Evolutionary conservation across 257 asterid genomes (phyloP).

Genomic region (Nicotiana obtusifolia): DNA sequence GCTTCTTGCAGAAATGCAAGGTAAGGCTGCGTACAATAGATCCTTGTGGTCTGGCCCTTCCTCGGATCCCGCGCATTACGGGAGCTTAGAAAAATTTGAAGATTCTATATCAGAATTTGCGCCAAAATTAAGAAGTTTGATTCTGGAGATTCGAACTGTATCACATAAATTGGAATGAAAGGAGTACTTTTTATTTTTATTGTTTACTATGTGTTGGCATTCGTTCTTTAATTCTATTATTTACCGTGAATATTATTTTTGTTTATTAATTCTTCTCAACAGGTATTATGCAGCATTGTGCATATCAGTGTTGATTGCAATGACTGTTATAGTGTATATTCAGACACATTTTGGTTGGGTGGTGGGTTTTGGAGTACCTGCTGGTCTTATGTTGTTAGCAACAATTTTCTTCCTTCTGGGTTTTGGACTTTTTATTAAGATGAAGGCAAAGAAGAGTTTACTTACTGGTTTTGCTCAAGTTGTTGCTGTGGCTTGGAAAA

Average conservation of each 20-base stretch:
- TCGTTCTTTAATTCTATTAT: not conserved
- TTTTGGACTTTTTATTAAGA: slow-evolving; percentile 36
- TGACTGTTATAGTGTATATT: slow-evolving; percentile 49
- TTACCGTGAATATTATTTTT: not conserved
- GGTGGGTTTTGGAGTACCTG: slow-evolving; percentile 62
- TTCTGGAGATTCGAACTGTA: no score
- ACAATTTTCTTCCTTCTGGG: slow-evolving; percentile 43
- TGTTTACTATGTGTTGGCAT: not conserved
- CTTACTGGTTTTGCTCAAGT: slow-evolving; percentile 49
- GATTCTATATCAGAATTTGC: no score
- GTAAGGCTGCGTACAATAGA: no score
- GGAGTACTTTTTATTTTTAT: no score
- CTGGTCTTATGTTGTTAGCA: slow-evolving; percentile 44
- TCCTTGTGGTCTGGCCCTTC: no score
- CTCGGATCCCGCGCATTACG: no score
- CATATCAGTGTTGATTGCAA: slow-evolving; percentile 41
- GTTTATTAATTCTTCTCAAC: not conserved
- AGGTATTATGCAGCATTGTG: slow-evolving; percentile 52
- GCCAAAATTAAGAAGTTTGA: no score
- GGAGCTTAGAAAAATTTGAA: no score
- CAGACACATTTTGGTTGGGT: slow-evolving; percentile 55
- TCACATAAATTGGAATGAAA: no score
- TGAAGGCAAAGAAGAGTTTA: slow-evolving; percentile 47
- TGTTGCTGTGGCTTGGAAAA: slow-evolving; percentile 42
- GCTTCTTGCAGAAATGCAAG: no score